Base-by-base conservation (phyloP, 495 filamentous ascomycete genomes). In the Recurvomyces mirabilis region DNA sequence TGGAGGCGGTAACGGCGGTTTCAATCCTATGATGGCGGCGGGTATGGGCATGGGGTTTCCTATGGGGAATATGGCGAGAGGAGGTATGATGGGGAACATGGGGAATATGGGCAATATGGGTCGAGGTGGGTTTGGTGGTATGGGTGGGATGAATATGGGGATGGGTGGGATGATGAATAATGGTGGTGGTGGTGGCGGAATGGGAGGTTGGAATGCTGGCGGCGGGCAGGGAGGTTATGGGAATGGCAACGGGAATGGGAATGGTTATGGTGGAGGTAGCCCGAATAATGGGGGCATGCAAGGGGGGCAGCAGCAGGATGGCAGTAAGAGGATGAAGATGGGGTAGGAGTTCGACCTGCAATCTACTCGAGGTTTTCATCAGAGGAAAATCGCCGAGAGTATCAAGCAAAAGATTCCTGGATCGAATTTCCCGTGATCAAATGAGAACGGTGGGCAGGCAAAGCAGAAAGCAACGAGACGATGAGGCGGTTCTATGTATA, bases 71-170 rank as follows among this genome's bases (percentile, higher is more conserved):
- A 39, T 32, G 19, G 36, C 20, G 17, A 37, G 78, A 75, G 39
- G 39, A 5, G 38, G 38, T 5, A 30, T 30, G 21, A 83, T 85
- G 62, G 25, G 22, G 19, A 26, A 15, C 13, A 44, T 34, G 43
- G 34, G 61, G n/a, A 66, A 65, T 49, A 81, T 78, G 55, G 26
- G 26, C 26, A 29, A 29, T n/a, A 81, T 82, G 75, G 69, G 74
- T 35, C 70, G 70, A 32, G 70, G 67, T 22, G 84, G 83, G 75
- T 76, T 81, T 43, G 81, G 81, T 32, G 76, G 75, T 12, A 65
- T 70, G 35, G 72, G 70, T 36, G 66, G 67, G 14, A 87, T 87
- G 82, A 51, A 52, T 24, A 55, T 49, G 19, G 56, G 44, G 49
- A 55, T 59, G 53, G 55, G 46, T 13, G 50, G 34, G 9, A 57